Base-by-base conservation (phyloP, 2,329 filamentous ascomycete species). In the Lecanicillium sp. region DNA sequence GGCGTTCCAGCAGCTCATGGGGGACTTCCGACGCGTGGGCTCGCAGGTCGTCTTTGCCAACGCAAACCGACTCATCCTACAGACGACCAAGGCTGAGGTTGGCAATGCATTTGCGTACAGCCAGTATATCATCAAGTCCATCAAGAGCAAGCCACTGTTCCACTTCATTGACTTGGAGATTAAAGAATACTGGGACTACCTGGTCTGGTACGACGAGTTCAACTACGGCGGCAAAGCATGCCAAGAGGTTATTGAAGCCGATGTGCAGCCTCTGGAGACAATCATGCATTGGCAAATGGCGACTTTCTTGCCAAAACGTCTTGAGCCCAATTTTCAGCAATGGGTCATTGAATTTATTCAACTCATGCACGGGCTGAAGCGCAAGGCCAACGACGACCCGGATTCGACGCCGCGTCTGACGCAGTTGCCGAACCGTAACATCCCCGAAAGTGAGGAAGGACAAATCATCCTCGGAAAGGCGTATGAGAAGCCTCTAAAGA, bases 241-340 rank as follows among this genome's bases (percentile, higher is more conserved):
- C 56, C 81, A 84, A 42, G 81, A 93, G 58, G 87, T 96, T 3
- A 75, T 86, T 7, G 88, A 91, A 57, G 67, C 68, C 5, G 73
- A 78, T 4, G 81, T 86, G 37, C 90, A 96, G 62, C 77, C 80
- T 3, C 77, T 97, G 12, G 86, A 96, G 58, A 93, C 87, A 10
- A 82, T 98, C 59, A 97, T 98, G 90, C 87, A 95, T 67, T 98
- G 94, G 94, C 93, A 98, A 65, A 85, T 98, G 62, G 86, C 83
- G 38, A 90, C 88, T 1, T 96, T 96, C 64, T 69, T 98, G 1
- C 93, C 94, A 0, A 64, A 71, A 1, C 82, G 85, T 4, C 74
- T 98, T 41, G 90, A 97, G 60, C 78, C 85, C 1, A 79, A 84
- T 9, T 98, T 98, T 71, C 80, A 90, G 53, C 84, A 95, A 57